A percentile compares a stretch with the other conserved stretches of the same genome.
Evolutionary conservation across 257 asterid species (phyloP).

Genomic region (Solanum corneliomulleri): DNA sequence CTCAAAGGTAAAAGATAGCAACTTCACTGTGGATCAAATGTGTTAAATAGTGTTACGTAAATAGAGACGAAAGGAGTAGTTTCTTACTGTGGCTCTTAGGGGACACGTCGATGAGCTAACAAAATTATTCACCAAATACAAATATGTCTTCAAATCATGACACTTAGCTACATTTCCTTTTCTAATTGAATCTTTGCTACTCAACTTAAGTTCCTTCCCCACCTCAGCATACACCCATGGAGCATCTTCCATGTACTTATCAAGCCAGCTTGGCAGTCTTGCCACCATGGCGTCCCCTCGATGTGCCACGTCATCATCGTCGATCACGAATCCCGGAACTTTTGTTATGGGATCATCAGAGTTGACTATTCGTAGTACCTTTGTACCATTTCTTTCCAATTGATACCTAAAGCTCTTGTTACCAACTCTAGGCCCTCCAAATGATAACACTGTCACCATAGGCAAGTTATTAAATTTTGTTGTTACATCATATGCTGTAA

Average conservation of each 20-base stretch:
- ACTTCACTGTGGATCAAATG: neutral
- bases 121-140: conserved; percentile 50
- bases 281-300: neutral
- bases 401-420: conserved; percentile 43
- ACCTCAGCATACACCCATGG: conserved; percentile 82
- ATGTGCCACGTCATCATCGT: conserved; percentile 2
- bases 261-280: conserved; percentile 42
- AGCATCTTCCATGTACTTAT: conserved; percentile 37
- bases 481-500: conserved; percentile 72
- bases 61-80: conserved; percentile 8
- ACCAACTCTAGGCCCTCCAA: conserved; percentile 87
- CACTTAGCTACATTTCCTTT: conserved; percentile 46
- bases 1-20: too few species aligned
- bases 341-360: conserved; percentile 66
- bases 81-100: conserved; percentile 42
- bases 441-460: conserved; percentile 72
- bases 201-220: conserved; percentile 54
- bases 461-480: conserved; percentile 46
- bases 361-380: conserved; percentile 64
- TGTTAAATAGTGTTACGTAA: neutral
- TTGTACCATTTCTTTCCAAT: conserved; percentile 46
- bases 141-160: conserved; percentile 78
- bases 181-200: conserved; percentile 45
- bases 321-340: conserved; percentile 71
- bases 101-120: conserved; percentile 54